phyloP scores from a whole-genome alignment of 2,329 filamentous ascomycete species.

The Plectosphaerella cucumerina region DNA sequence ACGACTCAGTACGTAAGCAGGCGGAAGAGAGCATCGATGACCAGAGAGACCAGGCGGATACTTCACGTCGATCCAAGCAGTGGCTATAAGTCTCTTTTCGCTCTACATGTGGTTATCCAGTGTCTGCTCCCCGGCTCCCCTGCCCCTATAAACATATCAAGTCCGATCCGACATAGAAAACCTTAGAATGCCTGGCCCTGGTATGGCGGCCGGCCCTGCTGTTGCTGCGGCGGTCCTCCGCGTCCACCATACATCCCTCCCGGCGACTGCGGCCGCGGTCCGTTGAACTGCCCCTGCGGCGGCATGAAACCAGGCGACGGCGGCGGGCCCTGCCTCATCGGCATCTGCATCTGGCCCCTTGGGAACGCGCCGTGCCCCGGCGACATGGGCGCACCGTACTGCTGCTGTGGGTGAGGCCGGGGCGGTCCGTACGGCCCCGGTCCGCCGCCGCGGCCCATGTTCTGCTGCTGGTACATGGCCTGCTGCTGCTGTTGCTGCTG shows the following conservation, averaged over 20 bases:
- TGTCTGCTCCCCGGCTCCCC: no score
- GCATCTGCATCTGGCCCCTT: conserved; percentile 13
- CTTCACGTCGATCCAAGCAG: no score
- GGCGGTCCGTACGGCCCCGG: not conserved
- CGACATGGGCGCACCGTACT: conserved; percentile 4
- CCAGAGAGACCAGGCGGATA: no score
- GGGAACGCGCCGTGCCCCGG: conserved; percentile 4
- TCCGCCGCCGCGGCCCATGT: conserved; percentile 3
- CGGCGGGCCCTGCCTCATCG: conserved; percentile 21
- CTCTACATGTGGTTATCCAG: no score
- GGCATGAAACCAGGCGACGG: conserved; percentile 20
- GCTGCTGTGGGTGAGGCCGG: conserved; percentile 7
- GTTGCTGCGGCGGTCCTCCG: conserved; percentile 5
- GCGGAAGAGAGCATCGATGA: no score
- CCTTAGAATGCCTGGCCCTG: conserved; percentile 26
- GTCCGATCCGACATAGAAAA: not conserved
- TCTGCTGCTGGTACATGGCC: conserved; percentile 21
- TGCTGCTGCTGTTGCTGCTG: conserved; percentile 19
- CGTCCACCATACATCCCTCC: not conserved
- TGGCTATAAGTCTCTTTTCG: no score
- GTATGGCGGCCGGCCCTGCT: conserved; percentile 17
- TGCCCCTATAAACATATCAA: no score
- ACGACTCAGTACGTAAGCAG: no score
- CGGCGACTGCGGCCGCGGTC: conserved; percentile 7
- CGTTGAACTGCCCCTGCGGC: conserved; percentile 24